Base-by-base conservation (phyloP, 345 rosid species). In the Arabis alpina region DNA sequence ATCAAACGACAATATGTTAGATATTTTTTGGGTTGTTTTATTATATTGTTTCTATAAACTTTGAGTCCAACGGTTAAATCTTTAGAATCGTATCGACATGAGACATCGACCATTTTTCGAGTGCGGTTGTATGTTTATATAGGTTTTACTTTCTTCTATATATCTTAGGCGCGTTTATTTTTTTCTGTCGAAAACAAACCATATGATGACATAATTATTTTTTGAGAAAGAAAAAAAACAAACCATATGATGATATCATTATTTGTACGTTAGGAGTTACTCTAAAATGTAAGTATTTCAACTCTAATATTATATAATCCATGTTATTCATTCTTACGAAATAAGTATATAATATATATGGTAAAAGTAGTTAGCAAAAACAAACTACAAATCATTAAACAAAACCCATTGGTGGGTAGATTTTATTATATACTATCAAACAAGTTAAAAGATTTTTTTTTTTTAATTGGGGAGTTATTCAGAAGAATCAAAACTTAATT, bases 1-100 rank as follows among this genome's bases (percentile, higher is more conserved):
- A 62, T 63, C 59, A 69, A 54, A 36, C 41, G 70, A 55, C 79
- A 55, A 25, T 39, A 15, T 63, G 64, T 8, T 49, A 69, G 79
- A 69, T 69, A 69, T 69, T 76, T 69, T 76, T 75, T 75, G 49
- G 50, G 30, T 37, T 53, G 6, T 2, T 19, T 19, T 41, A 10
- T 53, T 36, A 52, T 68, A 61, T n/a, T 28, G 10, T 64, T 57
- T 57, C 7, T 40, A 13, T 5, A 39, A 32, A 13, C 25, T 60
- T 40, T 28, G 8, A 41, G 68, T 24, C 53, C 40, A 50, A 30
- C n/a, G 19, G 41, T 49, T 67, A 28, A 41, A 36, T 10, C 55
- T 24, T 28, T 64, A 3, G 47, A 39, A 64, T 64, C 43, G 12
- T 10, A 7, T 37, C 16, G 64, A 54, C 23, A 19, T 19, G 23